phyloP scores from a whole-genome alignment of 2,329 filamentous ascomycete species.

The Aspergillus ibericus region DNA sequence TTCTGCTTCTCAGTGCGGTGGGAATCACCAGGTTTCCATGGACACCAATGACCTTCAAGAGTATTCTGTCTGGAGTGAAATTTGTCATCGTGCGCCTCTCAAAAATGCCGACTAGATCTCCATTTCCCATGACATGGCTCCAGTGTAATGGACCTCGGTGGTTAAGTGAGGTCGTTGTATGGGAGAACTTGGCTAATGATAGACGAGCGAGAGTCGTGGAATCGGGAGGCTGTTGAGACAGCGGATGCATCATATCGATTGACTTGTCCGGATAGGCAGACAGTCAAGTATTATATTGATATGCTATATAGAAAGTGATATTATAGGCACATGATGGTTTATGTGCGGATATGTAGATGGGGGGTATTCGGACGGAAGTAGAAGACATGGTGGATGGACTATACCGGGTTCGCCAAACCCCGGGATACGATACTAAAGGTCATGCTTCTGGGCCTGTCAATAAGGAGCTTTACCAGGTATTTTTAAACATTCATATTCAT shows the following conservation, averaged over 20 bases:
- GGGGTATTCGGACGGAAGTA: not conserved
- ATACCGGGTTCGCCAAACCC: not conserved
- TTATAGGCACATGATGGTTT: not conserved
- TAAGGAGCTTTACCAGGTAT: no score
- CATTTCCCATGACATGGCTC: constrained; percentile 44
- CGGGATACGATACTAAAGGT: not conserved
- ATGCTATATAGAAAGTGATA: not conserved
- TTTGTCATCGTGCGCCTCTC: constrained; percentile 25
- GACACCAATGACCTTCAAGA: constrained; percentile 38
- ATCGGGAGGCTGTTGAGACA: constrained; percentile 10
- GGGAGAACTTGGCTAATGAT: constrained; percentile 46
- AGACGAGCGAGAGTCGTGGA: constrained; percentile 24
- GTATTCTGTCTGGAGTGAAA: constrained; percentile 14
- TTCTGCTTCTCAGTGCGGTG: not conserved
- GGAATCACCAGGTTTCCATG: constrained; percentile 38
- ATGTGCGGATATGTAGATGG: not conserved
- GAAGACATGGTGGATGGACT: not conserved
- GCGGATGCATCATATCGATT: constrained; percentile 13
- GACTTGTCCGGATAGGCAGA: not conserved
- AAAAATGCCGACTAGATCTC: constrained; percentile 37
- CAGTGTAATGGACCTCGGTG: constrained; percentile 43
- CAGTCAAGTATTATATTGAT: not conserved
- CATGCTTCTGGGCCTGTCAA: no score
- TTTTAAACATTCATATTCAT: no score
- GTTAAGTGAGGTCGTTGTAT: constrained; percentile 40